Evolutionary conservation across 148 eudicot species (phyloP), one percentile per base, ranked within the genome.

Genomic region (Dianthus caryophyllus): DNA sequence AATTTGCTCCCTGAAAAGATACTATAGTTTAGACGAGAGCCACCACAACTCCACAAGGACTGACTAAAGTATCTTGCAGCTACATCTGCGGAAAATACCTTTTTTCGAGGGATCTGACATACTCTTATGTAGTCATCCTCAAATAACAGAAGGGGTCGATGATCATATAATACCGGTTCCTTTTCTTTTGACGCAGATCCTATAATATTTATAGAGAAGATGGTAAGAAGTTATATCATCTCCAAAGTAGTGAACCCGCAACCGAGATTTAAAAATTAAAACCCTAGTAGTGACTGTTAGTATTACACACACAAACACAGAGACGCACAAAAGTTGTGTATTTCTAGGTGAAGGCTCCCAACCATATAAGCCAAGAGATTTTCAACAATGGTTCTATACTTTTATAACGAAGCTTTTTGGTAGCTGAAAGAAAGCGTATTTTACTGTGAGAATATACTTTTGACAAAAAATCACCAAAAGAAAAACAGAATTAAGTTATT

Each of bases 1-100:
- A 87, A 73, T 86, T 93, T 47, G 96, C 98, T 58, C 98, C 98
- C 91, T 90, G 68, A 64, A 55, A 78, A 65, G 9, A 47, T 56
- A 54, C n/a, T 61, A 27, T n/a, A n/a, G n/a, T 30, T 64, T 78
- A 43, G 64, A 60, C n/a, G 38, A 73, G 38, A 33, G 38, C 38
- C 44, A 62, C 36, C 39, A 59, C 27, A 30, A 21, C 39, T 18
- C 17, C 44, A 9, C 31, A 39, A 11, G 66, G 20, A 41, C 31
- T 41, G 50, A 8, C 33, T 27, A 48, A 56, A 10, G 51, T 25
- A 48, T 2, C 55, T 51, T 17, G 51, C 14, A 71, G 51, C 46
- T 14, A 50, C 1, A 10, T 30, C 24, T 11, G 20, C 53, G 29
- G 26, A 41, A 58, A 67, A 14, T 44, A 89, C 96, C 96, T 92